Conservation (phyloP, 495 filamentous ascomycete species). For the Tuber aestivum region DNA sequence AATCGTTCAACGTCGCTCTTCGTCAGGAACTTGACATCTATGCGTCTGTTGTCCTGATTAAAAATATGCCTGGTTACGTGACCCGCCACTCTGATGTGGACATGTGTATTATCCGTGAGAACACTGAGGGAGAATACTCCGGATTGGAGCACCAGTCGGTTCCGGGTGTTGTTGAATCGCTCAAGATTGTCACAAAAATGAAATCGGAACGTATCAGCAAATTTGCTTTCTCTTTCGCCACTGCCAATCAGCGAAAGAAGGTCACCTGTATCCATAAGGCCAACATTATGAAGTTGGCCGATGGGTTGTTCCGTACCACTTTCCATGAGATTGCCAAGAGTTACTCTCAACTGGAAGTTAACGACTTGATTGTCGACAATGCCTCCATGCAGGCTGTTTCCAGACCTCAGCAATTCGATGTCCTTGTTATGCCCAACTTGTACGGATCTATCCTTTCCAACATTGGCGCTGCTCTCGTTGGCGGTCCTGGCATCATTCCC, state of each 20-base stretch:
- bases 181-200: constrained; percentile 98
- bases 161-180: constrained; percentile 91
- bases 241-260: constrained; percentile 97
- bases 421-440: constrained; percentile 99
- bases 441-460: constrained; percentile 99
- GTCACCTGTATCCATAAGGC: constrained; percentile 99
- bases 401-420: constrained; percentile 93
- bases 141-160: constrained; percentile 98
- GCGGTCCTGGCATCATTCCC: constrained; percentile 92
- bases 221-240: constrained; percentile 94
- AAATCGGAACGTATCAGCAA: constrained; percentile 98
- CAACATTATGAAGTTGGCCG: constrained; percentile 99
- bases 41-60: constrained; percentile 93
- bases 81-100: constrained; percentile 96
- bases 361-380: constrained; percentile 99
- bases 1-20: constrained; percentile 98
- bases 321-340: constrained; percentile 88
- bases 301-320: constrained; percentile 95
- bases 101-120: constrained; percentile 98
- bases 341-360: constrained; percentile 85
- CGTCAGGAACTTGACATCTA: constrained; percentile 99
- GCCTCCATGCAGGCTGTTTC: constrained; percentile 98
- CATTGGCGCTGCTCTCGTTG: constrained; percentile 96
- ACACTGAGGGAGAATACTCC: constrained; percentile 99
- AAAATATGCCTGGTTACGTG: constrained; percentile 97